phyloP scores from a whole-genome alignment of 2,329 filamentous ascomycete genomes.

The Neobulgaria alba region DNA sequence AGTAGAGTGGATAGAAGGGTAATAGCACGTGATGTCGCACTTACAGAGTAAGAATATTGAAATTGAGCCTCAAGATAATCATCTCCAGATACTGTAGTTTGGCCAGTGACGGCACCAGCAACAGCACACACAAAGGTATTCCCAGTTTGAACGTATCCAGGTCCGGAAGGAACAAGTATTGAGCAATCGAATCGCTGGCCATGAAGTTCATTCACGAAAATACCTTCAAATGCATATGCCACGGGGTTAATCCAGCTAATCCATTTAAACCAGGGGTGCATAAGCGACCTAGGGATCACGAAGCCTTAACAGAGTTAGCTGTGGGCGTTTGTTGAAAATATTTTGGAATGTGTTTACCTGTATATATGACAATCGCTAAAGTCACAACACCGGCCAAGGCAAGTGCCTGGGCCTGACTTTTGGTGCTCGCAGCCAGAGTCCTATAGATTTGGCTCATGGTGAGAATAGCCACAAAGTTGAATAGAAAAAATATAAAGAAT shows the following conservation, averaged over 20 bases:
- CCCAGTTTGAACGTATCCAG: conserved; percentile 36
- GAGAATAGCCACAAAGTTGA: conserved; percentile 37
- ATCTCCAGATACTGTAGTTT: conserved; percentile 46
- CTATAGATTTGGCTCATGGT: conserved; percentile 60
- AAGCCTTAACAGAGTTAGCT: too few species aligned
- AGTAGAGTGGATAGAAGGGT: too few species aligned
- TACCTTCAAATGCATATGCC: conserved; percentile 69
- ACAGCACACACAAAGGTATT: conserved; percentile 43
- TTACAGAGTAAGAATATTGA: conserved; percentile 45
- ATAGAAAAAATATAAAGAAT: conserved; percentile 70
- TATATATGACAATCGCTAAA: conserved; percentile 27
- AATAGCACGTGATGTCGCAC: too few species aligned
- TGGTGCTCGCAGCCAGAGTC: conserved; percentile 64
- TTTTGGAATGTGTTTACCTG: conserved; percentile 37
- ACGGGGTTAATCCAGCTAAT: conserved; percentile 57
- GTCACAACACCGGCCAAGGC: conserved; percentile 49
- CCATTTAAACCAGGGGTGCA: conserved; percentile 78
- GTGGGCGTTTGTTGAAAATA: too few species aligned
- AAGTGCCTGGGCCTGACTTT: conserved; percentile 59
- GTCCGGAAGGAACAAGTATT: conserved; percentile 21
- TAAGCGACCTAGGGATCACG: conserved; percentile 39
- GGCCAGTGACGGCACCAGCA: conserved; percentile 48
- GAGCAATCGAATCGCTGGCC: conserved; percentile 63
- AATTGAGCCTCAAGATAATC: conserved; percentile 47
- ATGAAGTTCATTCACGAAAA: conserved; percentile 83